A percentile compares a stretch with the other conserved stretches of the same genome.
Conservation (phyloP, 1,139 yeast genomes). For the Zhuliangozyma parablackwelliae region DNA sequence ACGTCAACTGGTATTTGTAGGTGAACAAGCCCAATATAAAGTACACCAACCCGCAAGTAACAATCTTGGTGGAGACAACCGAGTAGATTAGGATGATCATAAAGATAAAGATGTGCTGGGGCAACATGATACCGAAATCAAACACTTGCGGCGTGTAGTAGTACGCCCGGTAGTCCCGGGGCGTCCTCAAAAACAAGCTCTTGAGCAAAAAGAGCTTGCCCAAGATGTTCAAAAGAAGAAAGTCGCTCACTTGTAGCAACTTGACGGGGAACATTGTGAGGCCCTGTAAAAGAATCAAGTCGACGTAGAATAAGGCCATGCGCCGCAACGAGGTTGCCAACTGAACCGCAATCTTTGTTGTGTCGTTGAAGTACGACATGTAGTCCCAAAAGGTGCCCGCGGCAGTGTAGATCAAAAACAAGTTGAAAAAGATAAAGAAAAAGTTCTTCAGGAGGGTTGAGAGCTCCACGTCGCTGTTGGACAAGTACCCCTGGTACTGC, state of each 20-base stretch:
- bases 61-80: constrained; percentile 62
- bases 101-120: constrained; percentile 61
- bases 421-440: constrained; percentile 71
- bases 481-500: constrained; percentile 63
- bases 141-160: constrained; percentile 64
- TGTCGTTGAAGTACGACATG: constrained; percentile 73
- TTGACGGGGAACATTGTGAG: constrained; percentile 76
- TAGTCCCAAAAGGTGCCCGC: constrained; percentile 77
- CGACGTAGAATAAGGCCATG: constrained; percentile 67
- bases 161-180: constrained; percentile 57
- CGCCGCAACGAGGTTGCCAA: constrained; percentile 68
- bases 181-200: constrained; percentile 44
- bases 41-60: constrained; percentile 58
- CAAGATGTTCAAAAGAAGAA: constrained; percentile 41
- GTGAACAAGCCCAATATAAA: constrained; percentile 60
- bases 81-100: constrained; percentile 62
- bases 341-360: constrained; percentile 70
- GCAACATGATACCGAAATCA: constrained; percentile 62
- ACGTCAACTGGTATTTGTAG: constrained; percentile 62
- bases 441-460: constrained; percentile 74
- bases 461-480: constrained; percentile 72
- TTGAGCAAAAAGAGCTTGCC: constrained; percentile 60
- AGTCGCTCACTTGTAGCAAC: constrained; percentile 51
- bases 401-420: constrained; percentile 72
- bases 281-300: constrained; percentile 70